phyloP scores from a whole-genome alignment of 1,139 yeast species.

The Geotrichum restrictum region DNA sequence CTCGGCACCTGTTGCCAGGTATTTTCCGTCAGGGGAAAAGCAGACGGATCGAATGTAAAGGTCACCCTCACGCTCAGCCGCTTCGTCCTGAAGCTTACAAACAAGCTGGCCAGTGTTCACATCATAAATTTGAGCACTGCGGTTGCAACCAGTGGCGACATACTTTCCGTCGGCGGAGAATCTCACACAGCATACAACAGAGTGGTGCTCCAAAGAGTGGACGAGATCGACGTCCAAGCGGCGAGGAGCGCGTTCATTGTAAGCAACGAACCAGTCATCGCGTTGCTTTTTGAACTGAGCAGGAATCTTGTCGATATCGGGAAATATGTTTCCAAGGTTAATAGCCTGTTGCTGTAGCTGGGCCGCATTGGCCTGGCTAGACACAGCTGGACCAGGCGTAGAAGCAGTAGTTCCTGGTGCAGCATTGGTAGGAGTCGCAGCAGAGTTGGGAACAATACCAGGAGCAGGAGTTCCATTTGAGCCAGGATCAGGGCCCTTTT shows the following conservation, averaged over 20 bases:
- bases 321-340: conserved; percentile 53
- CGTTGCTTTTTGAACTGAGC: conserved; percentile 79
- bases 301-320: conserved; percentile 74
- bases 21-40: conserved; percentile 94
- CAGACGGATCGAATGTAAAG: conserved; percentile 92
- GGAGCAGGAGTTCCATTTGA: conserved; percentile 31
- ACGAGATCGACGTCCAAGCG: conserved; percentile 80
- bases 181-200: conserved; percentile 95
- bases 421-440: conserved; percentile 22
- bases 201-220: conserved; percentile 84
- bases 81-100: conserved; percentile 82
- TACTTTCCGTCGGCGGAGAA: conserved; percentile 74
- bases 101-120: conserved; percentile 89
- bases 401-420: conserved; percentile 23
- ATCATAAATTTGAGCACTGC: conserved; percentile 89
- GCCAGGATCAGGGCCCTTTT: conserved; percentile 24
- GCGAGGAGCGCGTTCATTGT: conserved; percentile 79
- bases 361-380: conserved; percentile 29
- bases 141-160: conserved; percentile 96
- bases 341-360: conserved; percentile 36
- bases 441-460: conserved; percentile 23
- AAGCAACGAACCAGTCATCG: conserved; percentile 82
- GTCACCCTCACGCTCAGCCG: conserved; percentile 57
- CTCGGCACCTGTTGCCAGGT: conserved; percentile 96
- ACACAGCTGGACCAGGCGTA: conserved; percentile 22